Evolutionary conservation across 106 monocot species (phyloP).

Genomic region (Vanilla planifolia): DNA sequence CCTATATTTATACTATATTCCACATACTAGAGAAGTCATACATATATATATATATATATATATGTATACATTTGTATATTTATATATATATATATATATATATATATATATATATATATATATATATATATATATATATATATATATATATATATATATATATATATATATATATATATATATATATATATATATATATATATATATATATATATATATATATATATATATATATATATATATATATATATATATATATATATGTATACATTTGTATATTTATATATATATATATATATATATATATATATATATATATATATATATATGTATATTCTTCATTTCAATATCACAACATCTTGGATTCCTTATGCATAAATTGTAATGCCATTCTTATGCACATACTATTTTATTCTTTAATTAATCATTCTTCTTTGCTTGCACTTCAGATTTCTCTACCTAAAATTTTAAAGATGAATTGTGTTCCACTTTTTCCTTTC

Average conservation of each 20-base stretch:
- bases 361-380: no score
- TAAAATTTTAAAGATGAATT: no score
- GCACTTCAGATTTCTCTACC: no score
- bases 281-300: neutral
- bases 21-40: neutral
- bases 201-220: conserved; percentile 1
- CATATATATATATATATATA: conserved; percentile 1
- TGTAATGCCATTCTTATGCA: no score
- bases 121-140: neutral
- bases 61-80: neutral
- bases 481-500: no score
- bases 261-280: neutral
- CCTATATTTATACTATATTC: no score
- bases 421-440: no score
- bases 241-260: conserved; percentile 1
- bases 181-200: neutral
- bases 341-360: no score
- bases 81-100: neutral
- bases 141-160: neutral
- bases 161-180: neutral
- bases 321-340: no score
- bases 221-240: conserved; percentile 1
- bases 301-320: no score
- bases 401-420: no score
- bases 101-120: neutral